Percentiles rank a stretch among this genome's conserved stretches.
These are phyloP conservation scores for Curvularia lunata DNA, from an alignment of 2,329 filamentous ascomycete species.

Conservation along the genomic window DNA sequence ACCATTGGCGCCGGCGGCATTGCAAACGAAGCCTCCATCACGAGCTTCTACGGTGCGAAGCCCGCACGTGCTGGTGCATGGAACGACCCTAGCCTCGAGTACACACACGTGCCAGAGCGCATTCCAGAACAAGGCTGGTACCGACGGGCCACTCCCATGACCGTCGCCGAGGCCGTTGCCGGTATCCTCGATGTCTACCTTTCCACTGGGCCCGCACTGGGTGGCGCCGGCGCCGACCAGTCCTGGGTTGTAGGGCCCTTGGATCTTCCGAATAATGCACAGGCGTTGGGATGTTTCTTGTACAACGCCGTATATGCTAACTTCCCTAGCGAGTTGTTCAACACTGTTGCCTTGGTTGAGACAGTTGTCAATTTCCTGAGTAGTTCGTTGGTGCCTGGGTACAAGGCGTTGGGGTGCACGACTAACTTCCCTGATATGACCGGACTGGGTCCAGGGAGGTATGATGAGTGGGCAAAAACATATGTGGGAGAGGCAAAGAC, in stretches of 20 bases:
- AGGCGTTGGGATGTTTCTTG: slow-evolving; percentile 26
- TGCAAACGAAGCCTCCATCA: slow-evolving; percentile 32
- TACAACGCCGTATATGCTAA: slow-evolving; percentile 30
- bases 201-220: slow-evolving; percentile 20
- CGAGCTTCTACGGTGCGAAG: slow-evolving; percentile 33
- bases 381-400: slow-evolving; percentile 18
- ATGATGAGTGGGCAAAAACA: slow-evolving; percentile 15
- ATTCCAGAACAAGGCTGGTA: slow-evolving; percentile 32
- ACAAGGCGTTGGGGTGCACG: slow-evolving; percentile 23
- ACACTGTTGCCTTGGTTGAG: slow-evolving; percentile 13
- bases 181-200: slow-evolving; percentile 31
- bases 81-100: slow-evolving; percentile 21
- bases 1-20: slow-evolving; percentile 30
- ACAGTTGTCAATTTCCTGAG: slow-evolving; percentile 20
- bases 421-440: slow-evolving; percentile 22
- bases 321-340: slow-evolving; percentile 26
- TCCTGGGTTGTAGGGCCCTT: slow-evolving; percentile 22
- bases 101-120: slow-evolving; percentile 30
- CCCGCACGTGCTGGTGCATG: slow-evolving; percentile 13
- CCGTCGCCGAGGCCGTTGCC: slow-evolving; percentile 22
- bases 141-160: slow-evolving; percentile 29
- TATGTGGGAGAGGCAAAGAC: slow-evolving; percentile 25
- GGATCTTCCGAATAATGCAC: slow-evolving; percentile 20
- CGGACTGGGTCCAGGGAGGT: slow-evolving; percentile 3
- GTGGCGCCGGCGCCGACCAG: slow-evolving; percentile 24